Percentiles rank a stretch among this genome's conserved stretches.
Evolutionary conservation across 768 basidiomycete genomes (phyloP).

Genomic region (Mycena filopes): DNA sequence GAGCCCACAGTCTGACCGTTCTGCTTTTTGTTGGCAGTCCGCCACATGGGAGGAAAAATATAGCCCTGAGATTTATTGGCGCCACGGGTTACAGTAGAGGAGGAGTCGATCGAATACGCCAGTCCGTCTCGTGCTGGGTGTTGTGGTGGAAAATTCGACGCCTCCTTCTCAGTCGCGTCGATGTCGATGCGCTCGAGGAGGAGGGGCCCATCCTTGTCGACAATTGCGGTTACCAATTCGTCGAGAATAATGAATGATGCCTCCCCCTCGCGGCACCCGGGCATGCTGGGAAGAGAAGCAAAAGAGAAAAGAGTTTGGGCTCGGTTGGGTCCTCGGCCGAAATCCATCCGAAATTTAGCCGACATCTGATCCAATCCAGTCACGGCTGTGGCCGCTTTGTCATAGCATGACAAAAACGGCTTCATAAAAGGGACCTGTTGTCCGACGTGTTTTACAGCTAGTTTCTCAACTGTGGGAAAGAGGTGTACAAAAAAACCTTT

Average conservation of each 20-base stretch:
- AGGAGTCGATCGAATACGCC: not conserved
- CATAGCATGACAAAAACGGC: no score
- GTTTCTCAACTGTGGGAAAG: no score
- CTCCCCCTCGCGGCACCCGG: not conserved
- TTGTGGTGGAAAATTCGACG: not conserved
- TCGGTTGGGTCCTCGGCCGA: no score
- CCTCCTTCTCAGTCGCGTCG: slow-evolving; percentile 1
- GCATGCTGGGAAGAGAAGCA: not conserved
- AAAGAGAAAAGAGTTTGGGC: no score
- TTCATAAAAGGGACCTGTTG: no score
- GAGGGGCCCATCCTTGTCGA: not conserved
- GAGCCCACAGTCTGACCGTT: not conserved
- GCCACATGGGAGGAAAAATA: not conserved
- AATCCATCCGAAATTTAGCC: no score
- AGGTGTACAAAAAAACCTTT: no score
- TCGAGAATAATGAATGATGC: not conserved
- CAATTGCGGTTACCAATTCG: not conserved
- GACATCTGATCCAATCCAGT: no score
- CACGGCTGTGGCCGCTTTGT: no score
- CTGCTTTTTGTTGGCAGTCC: not conserved
- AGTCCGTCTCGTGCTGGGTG: not conserved
- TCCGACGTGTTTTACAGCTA: no score
- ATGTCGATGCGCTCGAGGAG: not conserved
- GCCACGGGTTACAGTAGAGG: not conserved
- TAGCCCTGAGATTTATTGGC: not conserved